Evolutionary conservation across 202 grass and related monocot genomes (phyloP).

Genomic region (Panicum hallii): DNA sequence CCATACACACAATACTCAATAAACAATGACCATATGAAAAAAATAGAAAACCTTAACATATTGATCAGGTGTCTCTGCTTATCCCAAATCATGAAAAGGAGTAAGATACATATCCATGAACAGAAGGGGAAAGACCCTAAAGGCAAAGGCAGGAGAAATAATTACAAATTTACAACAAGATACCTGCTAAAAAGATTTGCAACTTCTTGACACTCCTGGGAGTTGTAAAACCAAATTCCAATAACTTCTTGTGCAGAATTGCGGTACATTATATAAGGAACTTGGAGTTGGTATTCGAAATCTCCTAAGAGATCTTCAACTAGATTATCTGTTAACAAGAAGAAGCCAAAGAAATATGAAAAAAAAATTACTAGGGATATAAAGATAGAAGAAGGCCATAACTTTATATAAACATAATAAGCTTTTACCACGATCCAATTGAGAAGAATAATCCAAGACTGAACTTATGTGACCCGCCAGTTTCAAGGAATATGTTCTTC

Average conservation of each 20-base stretch:
- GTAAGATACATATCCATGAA: background rate
- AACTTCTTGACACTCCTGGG: constrained; percentile 66
- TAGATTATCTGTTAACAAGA: constrained; percentile 61
- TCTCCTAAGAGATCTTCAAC: constrained; percentile 68
- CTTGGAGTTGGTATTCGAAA: constrained; percentile 75
- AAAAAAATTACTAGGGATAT: constrained; percentile 9
- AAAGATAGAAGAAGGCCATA: background rate
- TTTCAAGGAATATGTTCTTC: background rate
- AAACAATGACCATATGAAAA: background rate
- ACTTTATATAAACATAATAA: constrained; percentile 17
- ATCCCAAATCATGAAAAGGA: background rate
- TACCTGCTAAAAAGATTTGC: constrained; percentile 73
- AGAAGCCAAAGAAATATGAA: background rate
- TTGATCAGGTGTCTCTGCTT: background rate
- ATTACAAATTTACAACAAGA: background rate
- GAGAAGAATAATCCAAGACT: background rate
- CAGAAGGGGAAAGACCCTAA: background rate
- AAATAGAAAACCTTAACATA: background rate
- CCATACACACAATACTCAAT: background rate
- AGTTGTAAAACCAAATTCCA: constrained; percentile 71
- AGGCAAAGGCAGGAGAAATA: background rate
- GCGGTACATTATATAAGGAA: constrained; percentile 67
- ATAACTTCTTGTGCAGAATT: constrained; percentile 69
- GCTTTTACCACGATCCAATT: background rate
- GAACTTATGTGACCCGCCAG: background rate